A percentile compares a stretch with the other conserved stretches of the same genome.
Evolutionary conservation across 805 yeast genomes (phyloP).

Genomic region (Nakazawaea molendinolei): DNA sequence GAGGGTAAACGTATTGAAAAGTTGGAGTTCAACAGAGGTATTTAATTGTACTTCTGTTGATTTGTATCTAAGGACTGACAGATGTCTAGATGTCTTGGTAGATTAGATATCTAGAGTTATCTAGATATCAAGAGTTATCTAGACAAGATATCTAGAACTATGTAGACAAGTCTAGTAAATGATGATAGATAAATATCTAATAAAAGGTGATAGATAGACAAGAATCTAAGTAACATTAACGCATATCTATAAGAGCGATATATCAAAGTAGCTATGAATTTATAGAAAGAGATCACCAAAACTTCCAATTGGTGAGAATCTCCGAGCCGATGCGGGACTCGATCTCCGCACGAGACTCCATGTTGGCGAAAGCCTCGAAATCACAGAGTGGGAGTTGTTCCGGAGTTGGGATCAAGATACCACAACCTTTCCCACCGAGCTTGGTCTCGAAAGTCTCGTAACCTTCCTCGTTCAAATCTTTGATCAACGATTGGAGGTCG

Average conservation of each 20-base stretch:
- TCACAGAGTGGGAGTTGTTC: conserved; percentile 14
- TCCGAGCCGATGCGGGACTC: conserved; percentile 41
- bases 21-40: conserved; percentile 91
- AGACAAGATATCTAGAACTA: background rate
- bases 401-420: conserved; percentile 28
- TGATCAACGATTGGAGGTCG: conserved; percentile 27
- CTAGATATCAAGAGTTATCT: background rate
- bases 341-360: conserved; percentile 38
- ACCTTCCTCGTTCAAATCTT: conserved; percentile 36
- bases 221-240: too few species aligned
- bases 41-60: too few species aligned
- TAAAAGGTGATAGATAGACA: too few species aligned
- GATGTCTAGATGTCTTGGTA: too few species aligned
- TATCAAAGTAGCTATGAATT: too few species aligned
- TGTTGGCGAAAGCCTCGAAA: conserved; percentile 31
- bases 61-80: background rate
- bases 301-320: conserved; percentile 43
- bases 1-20: conserved; percentile 49
- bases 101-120: too few species aligned
- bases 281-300: conserved; percentile 55
- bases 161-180: conserved; percentile 2
- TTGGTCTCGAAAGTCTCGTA: conserved; percentile 74
- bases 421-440: conserved; percentile 89
- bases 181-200: too few species aligned
- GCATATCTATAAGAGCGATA: too few species aligned